A percentile compares a stretch with the other conserved stretches of the same genome.
Evolutionary conservation across 768 basidiomycete species (phyloP).

Genomic region (Calocybe indica): DNA sequence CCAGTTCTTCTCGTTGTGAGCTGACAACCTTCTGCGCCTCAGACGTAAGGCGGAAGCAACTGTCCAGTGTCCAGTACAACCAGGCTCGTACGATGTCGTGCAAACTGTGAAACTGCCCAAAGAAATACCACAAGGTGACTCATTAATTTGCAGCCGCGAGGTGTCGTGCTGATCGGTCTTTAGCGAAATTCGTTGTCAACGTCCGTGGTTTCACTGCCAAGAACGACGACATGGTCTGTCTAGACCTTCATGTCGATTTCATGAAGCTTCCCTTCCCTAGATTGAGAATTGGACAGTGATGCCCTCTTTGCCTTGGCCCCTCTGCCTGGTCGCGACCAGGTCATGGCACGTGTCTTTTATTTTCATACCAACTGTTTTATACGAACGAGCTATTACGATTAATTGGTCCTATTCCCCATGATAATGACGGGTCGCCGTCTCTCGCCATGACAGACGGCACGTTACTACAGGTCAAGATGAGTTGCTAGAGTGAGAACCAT

Average conservation of each 20-base stretch:
- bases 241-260: slow-evolving; percentile 78
- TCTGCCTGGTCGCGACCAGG: too few species aligned
- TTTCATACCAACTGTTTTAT: too few species aligned
- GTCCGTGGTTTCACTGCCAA: slow-evolving; percentile 65
- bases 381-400: too few species aligned
- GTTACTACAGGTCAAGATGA: too few species aligned
- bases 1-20: neutral
- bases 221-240: slow-evolving; percentile 75
- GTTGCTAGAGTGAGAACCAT: slow-evolving; percentile 2
- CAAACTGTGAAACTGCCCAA: slow-evolving; percentile 86
- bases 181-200: slow-evolving; percentile 80
- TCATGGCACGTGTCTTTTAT: too few species aligned
- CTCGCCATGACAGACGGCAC: too few species aligned
- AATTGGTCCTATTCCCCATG: too few species aligned
- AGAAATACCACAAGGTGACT: slow-evolving; percentile 80
- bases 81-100: slow-evolving; percentile 62
- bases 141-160: neutral
- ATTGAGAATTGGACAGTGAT: neutral
- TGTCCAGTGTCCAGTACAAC: slow-evolving; percentile 79
- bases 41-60: slow-evolving; percentile 72
- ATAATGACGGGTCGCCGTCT: too few species aligned
- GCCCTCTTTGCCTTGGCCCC: neutral
- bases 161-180: slow-evolving; percentile 3
- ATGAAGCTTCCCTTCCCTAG: slow-evolving; percentile 19
- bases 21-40: slow-evolving; percentile 5